A percentile compares a stretch with the other conserved stretches of the same genome.
phyloP scores from a whole-genome alignment of 306 rosid species.

The Glycine tomentella region DNA sequence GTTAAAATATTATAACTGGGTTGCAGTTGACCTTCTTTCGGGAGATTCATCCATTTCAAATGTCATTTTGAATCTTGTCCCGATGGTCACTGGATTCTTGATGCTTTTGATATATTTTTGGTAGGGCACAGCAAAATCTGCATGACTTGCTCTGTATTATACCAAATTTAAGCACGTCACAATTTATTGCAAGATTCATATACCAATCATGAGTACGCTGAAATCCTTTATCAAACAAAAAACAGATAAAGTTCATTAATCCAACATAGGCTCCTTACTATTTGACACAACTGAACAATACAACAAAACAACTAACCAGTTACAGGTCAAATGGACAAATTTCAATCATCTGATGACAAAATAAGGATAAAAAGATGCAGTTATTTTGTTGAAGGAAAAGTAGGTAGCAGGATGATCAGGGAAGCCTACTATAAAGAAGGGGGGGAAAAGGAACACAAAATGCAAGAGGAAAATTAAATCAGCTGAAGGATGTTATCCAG shows the following conservation, averaged over 20 bases:
- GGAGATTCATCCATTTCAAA: slow-evolving; percentile 94
- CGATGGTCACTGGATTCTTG: slow-evolving; percentile 69
- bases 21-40: slow-evolving; percentile 76
- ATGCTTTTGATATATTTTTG: slow-evolving; percentile 79
- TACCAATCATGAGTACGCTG: not conserved
- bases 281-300: not conserved
- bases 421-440: too few relatives aligned
- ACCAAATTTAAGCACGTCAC: slow-evolving; percentile 38
- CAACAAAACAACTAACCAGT: too few relatives aligned
- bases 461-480: too few relatives aligned
- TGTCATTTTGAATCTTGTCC: slow-evolving; percentile 91
- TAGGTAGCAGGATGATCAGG: too few relatives aligned
- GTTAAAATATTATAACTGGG: slow-evolving; percentile 26
- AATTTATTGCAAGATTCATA: slow-evolving; percentile 11
- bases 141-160: slow-evolving; percentile 83
- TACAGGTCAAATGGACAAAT: too few relatives aligned
- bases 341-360: too few relatives aligned
- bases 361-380: too few relatives aligned
- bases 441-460: too few relatives aligned
- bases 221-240: slow-evolving; percentile 18
- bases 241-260: not conserved
- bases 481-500: too few relatives aligned
- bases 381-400: too few relatives aligned
- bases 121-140: slow-evolving; percentile 85
- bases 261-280: not conserved